Conservation (phyloP, 2,329 filamentous ascomycete genomes). For the Apiospora phragmitis region DNA sequence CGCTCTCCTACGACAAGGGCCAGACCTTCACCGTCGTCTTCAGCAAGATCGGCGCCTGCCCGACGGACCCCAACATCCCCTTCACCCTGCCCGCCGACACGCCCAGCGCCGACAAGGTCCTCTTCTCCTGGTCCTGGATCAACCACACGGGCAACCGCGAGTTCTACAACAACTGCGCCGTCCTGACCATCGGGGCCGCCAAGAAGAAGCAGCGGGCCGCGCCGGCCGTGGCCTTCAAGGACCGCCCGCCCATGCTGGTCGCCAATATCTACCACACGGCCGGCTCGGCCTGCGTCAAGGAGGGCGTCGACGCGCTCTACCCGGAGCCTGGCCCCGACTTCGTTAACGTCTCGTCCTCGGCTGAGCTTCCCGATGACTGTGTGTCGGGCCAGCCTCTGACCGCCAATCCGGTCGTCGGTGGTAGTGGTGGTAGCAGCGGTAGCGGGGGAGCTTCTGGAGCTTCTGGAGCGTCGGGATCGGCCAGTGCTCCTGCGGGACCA, state of each 20-base stretch:
- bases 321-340: conserved; percentile 64
- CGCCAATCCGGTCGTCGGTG: conserved; percentile 25
- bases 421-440: conserved; percentile 28
- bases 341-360: conserved; percentile 36
- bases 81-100: conserved; percentile 68
- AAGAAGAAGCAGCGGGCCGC: conserved; percentile 30
- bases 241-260: conserved; percentile 68
- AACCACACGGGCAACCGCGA: conserved; percentile 77
- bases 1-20: conserved; percentile 72
- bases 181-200: conserved; percentile 55
- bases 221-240: conserved; percentile 43
- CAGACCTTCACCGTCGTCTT: conserved; percentile 64
- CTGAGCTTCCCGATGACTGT: conserved; percentile 37
- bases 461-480: conserved; percentile 28
- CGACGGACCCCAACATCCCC: conserved; percentile 53
- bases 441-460: conserved; percentile 25
- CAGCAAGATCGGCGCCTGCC: conserved; percentile 36
- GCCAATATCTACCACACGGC: conserved; percentile 62
- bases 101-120: conserved; percentile 54
- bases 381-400: neutral
- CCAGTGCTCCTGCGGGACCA: conserved; percentile 22
- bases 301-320: conserved; percentile 61
- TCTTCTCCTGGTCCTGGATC: conserved; percentile 79
- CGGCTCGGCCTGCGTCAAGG: conserved; percentile 59
- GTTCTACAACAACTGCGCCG: conserved; percentile 86